Base-by-base conservation (phyloP, 108 stramenopile genomes). In the Nannochloropsis salina region DNA sequence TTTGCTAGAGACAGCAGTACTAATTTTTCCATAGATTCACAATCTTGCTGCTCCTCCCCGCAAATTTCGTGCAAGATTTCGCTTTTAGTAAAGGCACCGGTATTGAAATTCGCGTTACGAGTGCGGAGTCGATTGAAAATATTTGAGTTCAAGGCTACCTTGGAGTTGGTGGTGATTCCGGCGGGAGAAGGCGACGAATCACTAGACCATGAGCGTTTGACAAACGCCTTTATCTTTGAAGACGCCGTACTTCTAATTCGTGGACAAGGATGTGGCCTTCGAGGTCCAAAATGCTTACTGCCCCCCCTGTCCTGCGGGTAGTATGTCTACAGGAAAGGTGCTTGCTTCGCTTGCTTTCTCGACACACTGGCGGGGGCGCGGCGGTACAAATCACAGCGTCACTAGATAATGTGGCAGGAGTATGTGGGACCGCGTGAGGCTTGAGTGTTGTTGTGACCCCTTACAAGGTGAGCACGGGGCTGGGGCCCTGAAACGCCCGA, bases 181-280 rank as follows among this genome's bases (percentile, higher is more conserved):
- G 31, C 31, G 31, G 31, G 31, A 74, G 61, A 6, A n/a, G 61
- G n/a, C 61, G 61, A 74, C n/a, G 61, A 74, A 3, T 74, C 61
- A n/a, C 61, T n/a, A 74, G 61, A 74, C 61, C 61, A 74, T 74
- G 61, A n/a, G 61, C 61, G 61, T n/a, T 74, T 8, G 20, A 8
- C 61, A 74, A 74, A 74, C 61, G 61, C 61, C 61, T 74, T 74
- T 15, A 74, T 74, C 61, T 74, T 74, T 74, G 61, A 74, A 15
- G 61, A 74, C 61, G 61, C 61, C 61, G 61, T 74, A n/a, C 61
- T 74, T 74, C 15, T 8, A n/a, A 74, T 15, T 74, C 3, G 61
- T 74, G 61, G n/a, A n/a, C 2, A 74, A n/a, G 61, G 31, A 31
- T 31, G 31, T 31, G 31, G 31, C 31, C 31, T 31, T 31, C 31